Evolutionary conservation across 2,329 filamentous ascomycete genomes (phyloP), one percentile per base, ranked within the genome.

Genomic region (Paradendryphiella salina): DNA sequence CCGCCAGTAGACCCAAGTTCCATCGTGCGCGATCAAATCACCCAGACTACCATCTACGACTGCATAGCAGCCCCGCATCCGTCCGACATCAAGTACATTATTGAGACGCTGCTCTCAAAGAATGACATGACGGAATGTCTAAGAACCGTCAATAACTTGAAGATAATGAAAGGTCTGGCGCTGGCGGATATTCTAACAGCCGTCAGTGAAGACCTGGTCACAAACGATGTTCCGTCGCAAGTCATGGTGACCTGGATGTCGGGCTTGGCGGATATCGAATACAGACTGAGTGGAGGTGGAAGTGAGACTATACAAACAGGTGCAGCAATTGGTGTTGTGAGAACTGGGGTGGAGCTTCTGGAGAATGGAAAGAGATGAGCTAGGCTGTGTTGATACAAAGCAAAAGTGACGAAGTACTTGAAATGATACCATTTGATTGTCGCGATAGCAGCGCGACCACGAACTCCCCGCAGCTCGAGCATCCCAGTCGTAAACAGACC

Each of bases 1-100:
- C 72, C 74, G 38, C 72, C 74, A 11, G 66, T 72, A 5, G 71
- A 77, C 34, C 80, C 54, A 78, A 87, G 56, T 79, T 82, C 74
- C 46, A 84, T 92, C 21, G 80, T 87, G 47, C 82, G 90, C 33
- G 93, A 97, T 52, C 83, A 90, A 61, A 96, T 96, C 60, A 96
- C 89, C 29, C 88, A 96, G 70, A 90, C 89, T 15, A 87, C 85
- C 6, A 97, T 99, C 67, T 99, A 96, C 79, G 92, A 91, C 74
- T 99, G 94, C 74, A 96, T 99, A 69, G 94, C 94, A 7, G 93
- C 93, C 1, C 94, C 94, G 3, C 92, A 95, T 61, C 94, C 94
- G 0, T 85, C 87, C 18, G 93, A 96, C 64, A 90, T 97, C 67
- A 82, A 84, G 59, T 85, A 88, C 63, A 97, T 99, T 46, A 80